Percentiles rank a stretch among this genome's conserved stretches.
Evolutionary conservation across 805 yeast genomes (phyloP).

Genomic region (Brettanomyces sp.): DNA sequence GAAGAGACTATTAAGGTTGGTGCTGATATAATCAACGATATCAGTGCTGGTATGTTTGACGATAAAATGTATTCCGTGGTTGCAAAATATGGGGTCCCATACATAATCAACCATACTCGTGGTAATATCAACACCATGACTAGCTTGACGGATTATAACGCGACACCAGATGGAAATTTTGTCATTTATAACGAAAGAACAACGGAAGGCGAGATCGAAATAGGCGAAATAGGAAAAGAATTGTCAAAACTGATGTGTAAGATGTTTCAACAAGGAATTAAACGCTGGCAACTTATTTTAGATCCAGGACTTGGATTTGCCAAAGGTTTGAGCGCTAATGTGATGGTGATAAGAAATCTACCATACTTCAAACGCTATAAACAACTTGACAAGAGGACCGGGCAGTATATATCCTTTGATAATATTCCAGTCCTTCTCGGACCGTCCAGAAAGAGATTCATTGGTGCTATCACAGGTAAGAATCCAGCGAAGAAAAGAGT

Average conservation of each 20-base stretch:
- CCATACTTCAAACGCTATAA: conserved; percentile 38
- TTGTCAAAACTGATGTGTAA: conserved; percentile 41
- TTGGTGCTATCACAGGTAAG: conserved; percentile 64
- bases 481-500: conserved; percentile 51
- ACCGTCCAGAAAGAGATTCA: conserved; percentile 80
- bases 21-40: conserved; percentile 87
- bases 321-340: conserved; percentile 64
- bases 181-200: conserved; percentile 7
- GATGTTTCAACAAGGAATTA: conserved; percentile 57
- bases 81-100: conserved; percentile 64
- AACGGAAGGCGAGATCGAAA: conserved; percentile 25
- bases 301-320: conserved; percentile 99
- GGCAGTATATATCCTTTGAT: conserved; percentile 32
- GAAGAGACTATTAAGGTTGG: conserved; percentile 59
- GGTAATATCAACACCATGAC: conserved; percentile 76
- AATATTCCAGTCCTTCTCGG: conserved; percentile 71
- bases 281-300: conserved; percentile 81
- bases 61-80: conserved; percentile 55
- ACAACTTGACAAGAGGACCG: conserved; percentile 11
- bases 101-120: conserved; percentile 75
- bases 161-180: conserved; percentile 22
- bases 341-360: conserved; percentile 47
- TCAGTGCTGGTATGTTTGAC: conserved; percentile 74
- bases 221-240: conserved; percentile 53
- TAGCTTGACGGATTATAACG: conserved; percentile 40